These are phyloP conservation scores for Aspergillus leporis DNA, from an alignment of 495 filamentous ascomycete species.

Conservation along the genomic window DNA sequence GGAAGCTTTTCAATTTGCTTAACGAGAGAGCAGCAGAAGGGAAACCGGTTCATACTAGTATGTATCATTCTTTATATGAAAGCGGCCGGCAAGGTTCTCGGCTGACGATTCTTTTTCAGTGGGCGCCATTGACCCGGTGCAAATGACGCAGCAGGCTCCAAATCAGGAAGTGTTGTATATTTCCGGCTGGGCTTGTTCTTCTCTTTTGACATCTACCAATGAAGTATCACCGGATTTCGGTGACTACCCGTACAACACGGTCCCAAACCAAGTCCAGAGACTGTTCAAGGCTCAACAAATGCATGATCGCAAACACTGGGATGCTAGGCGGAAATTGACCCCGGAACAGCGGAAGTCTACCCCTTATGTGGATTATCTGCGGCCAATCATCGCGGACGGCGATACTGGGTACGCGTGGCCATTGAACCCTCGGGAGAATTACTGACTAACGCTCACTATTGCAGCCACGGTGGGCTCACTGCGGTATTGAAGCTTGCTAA, in stretches of 20 bases:
- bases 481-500: conserved; percentile 96
- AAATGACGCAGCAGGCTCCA: conserved; percentile 98
- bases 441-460: conserved; percentile 6
- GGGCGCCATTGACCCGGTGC: conserved; percentile 96
- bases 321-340: conserved; percentile 74
- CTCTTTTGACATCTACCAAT: conserved; percentile 87
- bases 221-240: conserved; percentile 97
- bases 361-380: conserved; percentile 86
- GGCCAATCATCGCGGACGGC: conserved; percentile 96
- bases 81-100: conserved; percentile 11
- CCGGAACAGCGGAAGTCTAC: conserved; percentile 67
- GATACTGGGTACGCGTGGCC: conserved; percentile 71
- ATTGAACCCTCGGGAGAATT: not conserved
- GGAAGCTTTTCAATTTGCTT: conserved; percentile 88
- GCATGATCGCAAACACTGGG: conserved; percentile 95
- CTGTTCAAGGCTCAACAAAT: conserved; percentile 94
- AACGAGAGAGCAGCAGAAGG: conserved; percentile 71
- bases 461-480: conserved; percentile 76
- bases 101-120: conserved; percentile 48
- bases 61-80: conserved; percentile 25
- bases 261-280: conserved; percentile 96
- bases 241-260: conserved; percentile 98
- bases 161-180: conserved; percentile 96
- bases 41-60: conserved; percentile 88
- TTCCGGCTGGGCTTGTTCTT: conserved; percentile 96